phyloP scores from a whole-genome alignment of 305 asterid genomes.

The Caryopteris hybrid region DNA sequence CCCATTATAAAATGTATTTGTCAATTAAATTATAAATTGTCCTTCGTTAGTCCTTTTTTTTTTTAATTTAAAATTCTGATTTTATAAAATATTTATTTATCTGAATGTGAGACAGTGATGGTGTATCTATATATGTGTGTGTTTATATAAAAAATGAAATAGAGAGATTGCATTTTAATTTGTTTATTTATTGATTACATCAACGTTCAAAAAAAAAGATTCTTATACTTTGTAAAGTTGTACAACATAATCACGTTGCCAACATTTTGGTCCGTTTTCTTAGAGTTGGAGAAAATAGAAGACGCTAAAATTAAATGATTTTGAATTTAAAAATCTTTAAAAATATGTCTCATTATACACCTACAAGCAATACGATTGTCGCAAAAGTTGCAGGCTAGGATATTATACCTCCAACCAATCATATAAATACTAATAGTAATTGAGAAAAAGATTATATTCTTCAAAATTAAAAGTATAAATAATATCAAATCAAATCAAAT shows the following conservation, averaged over 20 bases:
- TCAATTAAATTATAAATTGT: too few relatives aligned
- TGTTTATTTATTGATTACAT: not conserved
- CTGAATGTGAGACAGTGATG: too few relatives aligned
- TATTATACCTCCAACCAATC: not conserved
- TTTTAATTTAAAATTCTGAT: constrained; percentile 4
- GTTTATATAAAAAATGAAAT: too few relatives aligned
- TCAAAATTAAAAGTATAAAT: too few relatives aligned
- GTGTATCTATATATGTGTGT: too few relatives aligned
- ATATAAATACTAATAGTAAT: too few relatives aligned
- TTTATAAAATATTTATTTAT: not conserved
- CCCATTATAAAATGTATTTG: too few relatives aligned
- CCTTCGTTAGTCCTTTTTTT: not conserved
- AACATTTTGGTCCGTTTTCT: not conserved
- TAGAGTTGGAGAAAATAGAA: not conserved
- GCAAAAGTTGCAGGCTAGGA: not conserved
- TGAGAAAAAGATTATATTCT: too few relatives aligned
- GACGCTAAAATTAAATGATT: not conserved
- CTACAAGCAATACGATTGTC: not conserved
- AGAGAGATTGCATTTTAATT: not conserved
- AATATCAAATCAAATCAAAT: too few relatives aligned
- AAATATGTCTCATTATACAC: not conserved
- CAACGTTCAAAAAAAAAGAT: not conserved
- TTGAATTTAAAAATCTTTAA: not conserved
- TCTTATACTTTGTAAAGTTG: not conserved
- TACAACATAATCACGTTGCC: not conserved